Conservation (phyloP, 2,329 filamentous ascomycete genomes). For the Pseudogymnoascus sp. region DNA sequence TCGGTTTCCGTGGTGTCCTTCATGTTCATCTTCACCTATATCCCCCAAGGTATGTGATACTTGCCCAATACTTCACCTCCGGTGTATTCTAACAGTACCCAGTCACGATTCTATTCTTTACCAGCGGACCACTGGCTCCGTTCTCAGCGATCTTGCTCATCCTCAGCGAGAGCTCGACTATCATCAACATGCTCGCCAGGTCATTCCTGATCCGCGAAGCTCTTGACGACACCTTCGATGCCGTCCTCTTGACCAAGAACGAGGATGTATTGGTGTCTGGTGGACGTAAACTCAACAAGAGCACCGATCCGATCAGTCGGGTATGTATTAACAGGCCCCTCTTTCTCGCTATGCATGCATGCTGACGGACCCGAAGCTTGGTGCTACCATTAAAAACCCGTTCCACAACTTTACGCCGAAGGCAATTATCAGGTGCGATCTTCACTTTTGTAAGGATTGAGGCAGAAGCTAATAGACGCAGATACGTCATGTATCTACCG, state of each 20-base stretch:
- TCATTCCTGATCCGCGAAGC: conserved; percentile 76
- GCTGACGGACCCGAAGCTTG: conserved; percentile 35
- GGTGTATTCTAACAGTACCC: not conserved
- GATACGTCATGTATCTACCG: conserved; percentile 76
- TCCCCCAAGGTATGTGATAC: conserved; percentile 54
- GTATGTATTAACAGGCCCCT: not conserved
- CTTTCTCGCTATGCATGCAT: not conserved
- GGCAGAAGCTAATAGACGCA: not conserved
- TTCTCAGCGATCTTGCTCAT: conserved; percentile 65
- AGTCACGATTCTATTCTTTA: conserved; percentile 36
- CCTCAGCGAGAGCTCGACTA: conserved; percentile 53
- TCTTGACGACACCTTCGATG: conserved; percentile 84
- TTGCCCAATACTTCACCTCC: not conserved
- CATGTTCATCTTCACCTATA: conserved; percentile 86
- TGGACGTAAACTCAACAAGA: conserved; percentile 64
- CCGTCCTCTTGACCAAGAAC: conserved; percentile 50
- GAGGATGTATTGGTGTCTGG: conserved; percentile 59
- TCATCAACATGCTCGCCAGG: conserved; percentile 52
- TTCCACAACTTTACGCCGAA: conserved; percentile 51
- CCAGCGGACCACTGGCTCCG: conserved; percentile 72
- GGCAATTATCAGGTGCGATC: conserved; percentile 54
- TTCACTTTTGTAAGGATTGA: not conserved
- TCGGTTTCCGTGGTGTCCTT: conserved; percentile 64
- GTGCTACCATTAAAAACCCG: conserved; percentile 51
- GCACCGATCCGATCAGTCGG: conserved; percentile 46